Percentiles rank a stretch among this genome's conserved stretches.
Evolutionary conservation across 2,329 filamentous ascomycete species (phyloP).

Genomic region (Fusarium begoniae): DNA sequence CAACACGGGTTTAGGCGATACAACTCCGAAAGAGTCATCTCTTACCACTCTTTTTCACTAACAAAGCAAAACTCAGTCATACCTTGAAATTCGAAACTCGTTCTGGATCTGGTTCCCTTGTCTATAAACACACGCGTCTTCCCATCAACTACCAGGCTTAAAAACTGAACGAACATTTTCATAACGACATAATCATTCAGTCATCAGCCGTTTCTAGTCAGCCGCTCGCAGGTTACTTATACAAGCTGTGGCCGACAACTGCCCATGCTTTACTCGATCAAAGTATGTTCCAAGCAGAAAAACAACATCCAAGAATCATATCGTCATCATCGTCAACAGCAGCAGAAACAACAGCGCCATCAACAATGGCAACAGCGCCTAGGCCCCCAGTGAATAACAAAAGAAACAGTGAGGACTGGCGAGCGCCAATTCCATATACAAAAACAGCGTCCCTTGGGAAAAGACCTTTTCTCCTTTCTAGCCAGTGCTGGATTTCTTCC

Average conservation of each 20-base stretch:
- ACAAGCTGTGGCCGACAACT: constrained; percentile 37
- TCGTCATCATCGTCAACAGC: constrained; percentile 25
- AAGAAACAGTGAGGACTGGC: constrained; percentile 23
- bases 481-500: constrained; percentile 41
- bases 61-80: constrained; percentile 1
- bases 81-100: background rate
- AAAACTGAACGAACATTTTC: constrained; percentile 34
- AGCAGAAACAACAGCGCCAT: constrained; percentile 22
- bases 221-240: constrained; percentile 41
- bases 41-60: background rate
- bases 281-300: constrained; percentile 40
- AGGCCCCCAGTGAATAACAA: constrained; percentile 17
- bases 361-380: constrained; percentile 20
- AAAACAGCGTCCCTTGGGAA: constrained; percentile 17
- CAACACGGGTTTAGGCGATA: background rate
- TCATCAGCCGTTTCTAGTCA: constrained; percentile 43
- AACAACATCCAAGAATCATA: constrained; percentile 34
- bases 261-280: constrained; percentile 40
- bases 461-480: constrained; percentile 39
- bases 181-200: constrained; percentile 45
- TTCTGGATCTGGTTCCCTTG: constrained; percentile 17
- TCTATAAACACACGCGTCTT: constrained; percentile 24
- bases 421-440: constrained; percentile 34
- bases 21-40: background rate
- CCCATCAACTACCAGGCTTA: constrained; percentile 13